These are phyloP conservation scores for Vitis hybrid DNA, from an alignment of 177 flowering plant species.

Conservation along the genomic window DNA sequence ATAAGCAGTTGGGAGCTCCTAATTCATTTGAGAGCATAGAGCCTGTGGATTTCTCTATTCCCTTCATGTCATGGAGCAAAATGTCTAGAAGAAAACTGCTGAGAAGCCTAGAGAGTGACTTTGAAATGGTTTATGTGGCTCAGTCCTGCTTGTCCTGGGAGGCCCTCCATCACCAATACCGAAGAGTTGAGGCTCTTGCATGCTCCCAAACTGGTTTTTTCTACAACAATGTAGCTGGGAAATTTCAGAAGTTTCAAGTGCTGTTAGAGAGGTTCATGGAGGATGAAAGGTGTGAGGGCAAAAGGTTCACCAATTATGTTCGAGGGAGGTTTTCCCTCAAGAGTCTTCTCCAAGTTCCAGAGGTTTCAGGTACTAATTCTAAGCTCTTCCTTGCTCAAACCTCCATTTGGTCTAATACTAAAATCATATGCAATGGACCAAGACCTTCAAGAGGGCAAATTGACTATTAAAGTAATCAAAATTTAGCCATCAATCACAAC, in stretches of 20 bases:
- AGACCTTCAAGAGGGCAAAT: too few species aligned
- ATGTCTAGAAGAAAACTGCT: constrained; percentile 32
- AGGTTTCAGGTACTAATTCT: constrained; percentile 40
- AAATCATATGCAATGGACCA: too few species aligned
- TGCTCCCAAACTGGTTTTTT: constrained; percentile 18
- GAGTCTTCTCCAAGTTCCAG: constrained; percentile 60
- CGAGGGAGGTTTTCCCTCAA: constrained; percentile 39
- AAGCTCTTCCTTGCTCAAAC: too few species aligned
- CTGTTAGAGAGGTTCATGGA: constrained; percentile 60
- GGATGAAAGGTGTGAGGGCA: constrained; percentile 37
- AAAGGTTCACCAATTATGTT: constrained; percentile 40
- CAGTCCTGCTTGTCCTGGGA: constrained; percentile 69
- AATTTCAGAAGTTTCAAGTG: constrained; percentile 56
- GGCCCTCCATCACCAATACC: constrained; percentile 60
- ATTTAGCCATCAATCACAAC: too few species aligned
- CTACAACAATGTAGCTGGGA: constrained; percentile 27
- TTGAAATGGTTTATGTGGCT: constrained; percentile 62
- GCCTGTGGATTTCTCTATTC: constrained; percentile 18
- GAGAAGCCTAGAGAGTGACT: constrained; percentile 48
- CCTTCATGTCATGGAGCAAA: constrained; percentile 28
- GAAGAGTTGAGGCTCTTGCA: constrained; percentile 41
- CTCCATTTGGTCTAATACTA: too few species aligned
- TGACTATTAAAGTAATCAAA: too few species aligned
- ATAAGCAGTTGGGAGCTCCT: constrained; percentile 26
- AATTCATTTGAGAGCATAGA: constrained; percentile 21